A percentile compares a stretch with the other conserved stretches of the same genome.
Conservation (phyloP, 129 eudicot genomes). For the Flaveria robusta region DNA sequence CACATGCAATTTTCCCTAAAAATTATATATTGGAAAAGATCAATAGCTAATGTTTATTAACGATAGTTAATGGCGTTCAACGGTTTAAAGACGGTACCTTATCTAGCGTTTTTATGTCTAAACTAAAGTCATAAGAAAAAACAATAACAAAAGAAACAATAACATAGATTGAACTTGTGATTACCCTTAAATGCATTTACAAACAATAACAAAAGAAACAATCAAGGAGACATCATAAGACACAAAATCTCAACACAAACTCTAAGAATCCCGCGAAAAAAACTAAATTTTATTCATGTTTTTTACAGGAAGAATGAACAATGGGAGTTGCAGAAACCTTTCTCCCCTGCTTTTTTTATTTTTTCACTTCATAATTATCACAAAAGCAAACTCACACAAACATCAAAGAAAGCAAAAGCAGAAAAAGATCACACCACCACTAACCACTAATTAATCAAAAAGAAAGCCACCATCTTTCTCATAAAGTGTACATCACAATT, state of each 20-base stretch:
- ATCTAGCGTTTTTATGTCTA: not conserved
- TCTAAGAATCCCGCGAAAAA: not conserved
- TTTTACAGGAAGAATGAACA: slow-evolving; percentile 18
- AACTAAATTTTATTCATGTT: not conserved
- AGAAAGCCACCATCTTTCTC: slow-evolving; percentile 38
- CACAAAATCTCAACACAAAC: slow-evolving; percentile 12
- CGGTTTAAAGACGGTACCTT: too few species aligned
- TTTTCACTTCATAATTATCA: slow-evolving; percentile 27
- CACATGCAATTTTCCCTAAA: too few species aligned
- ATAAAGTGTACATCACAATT: slow-evolving; percentile 36
- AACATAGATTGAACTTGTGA: slow-evolving; percentile 1
- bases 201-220: not conserved
- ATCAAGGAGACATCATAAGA: not conserved
- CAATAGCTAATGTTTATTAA: too few species aligned
- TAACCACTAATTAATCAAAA: slow-evolving; percentile 34
- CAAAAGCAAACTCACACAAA: slow-evolving; percentile 30
- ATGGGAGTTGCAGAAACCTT: slow-evolving; percentile 15
- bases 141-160: not conserved
- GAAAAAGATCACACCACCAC: slow-evolving; percentile 37
- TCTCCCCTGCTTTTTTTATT: slow-evolving; percentile 17
- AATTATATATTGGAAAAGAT: too few species aligned
- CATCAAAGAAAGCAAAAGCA: slow-evolving; percentile 37
- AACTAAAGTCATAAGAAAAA: not conserved
- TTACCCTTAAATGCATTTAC: not conserved
- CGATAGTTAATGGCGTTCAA: too few species aligned